Base-by-base conservation (phyloP, 2,329 filamentous ascomycete genomes). In the Trichocomaceae sp. region DNA sequence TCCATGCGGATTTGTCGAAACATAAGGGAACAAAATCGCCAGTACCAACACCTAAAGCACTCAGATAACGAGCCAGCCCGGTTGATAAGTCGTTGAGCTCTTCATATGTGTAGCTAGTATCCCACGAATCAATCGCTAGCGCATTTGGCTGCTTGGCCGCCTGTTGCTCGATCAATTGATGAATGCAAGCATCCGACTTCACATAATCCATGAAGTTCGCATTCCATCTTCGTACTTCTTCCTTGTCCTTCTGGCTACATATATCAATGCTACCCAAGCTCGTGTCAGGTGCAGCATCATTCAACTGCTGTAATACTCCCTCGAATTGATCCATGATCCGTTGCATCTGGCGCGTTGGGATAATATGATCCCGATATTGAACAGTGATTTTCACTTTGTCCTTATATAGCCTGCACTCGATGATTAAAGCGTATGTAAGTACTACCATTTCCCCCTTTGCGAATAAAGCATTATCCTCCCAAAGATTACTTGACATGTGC, bases 51-150 rank as follows among this genome's bases (percentile, higher is more conserved):
- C 50, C 50, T 19, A 22, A 23, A 12, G 20, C 29, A 8, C 26
- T 26, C 15, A 52, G 42, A 13, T 31, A 13, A 19, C 17, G 12
- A 17, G 50, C 31, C 17, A 52, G 17, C 22, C 17, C 37, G 13
- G 50, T 46, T 31, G 50, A 45, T 13, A 45, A 29, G 7, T 35
- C 19, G 42, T 52, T 23, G 3, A 52, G 50, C 20, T 52, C 22
- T 13, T 45, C 39, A 29, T 52, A 52, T 9, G 41, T 46, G 41
- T 46, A 22, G 31, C 26, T 35, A 12, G 13, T 26, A 35, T 52
- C 42, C 42, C 37, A 68, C 2, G 66, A 61, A 42, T 55, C 56
- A 33, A 68, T 61, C 6, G 66, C 66, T 20, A 42, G 42, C 7
- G 22, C 31, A 20, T 47, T 22, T 22, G 54, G 54, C n/a, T 26